Evolutionary conservation across 768 basidiomycete species (phyloP).

Genomic region (Daedaleopsis nitida): DNA sequence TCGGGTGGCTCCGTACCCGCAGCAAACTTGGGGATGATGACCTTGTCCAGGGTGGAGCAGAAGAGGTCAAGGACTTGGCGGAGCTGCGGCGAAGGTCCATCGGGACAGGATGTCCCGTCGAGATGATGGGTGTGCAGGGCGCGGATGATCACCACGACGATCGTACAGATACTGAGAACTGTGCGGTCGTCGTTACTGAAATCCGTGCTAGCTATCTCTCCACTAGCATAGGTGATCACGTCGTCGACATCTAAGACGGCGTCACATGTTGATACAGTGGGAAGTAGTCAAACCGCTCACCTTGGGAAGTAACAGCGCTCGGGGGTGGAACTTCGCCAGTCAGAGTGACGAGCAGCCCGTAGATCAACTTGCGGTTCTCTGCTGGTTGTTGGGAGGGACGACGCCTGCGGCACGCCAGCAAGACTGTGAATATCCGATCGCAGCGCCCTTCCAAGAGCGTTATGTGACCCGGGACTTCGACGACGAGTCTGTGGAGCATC

Average conservation of each 20-base stretch:
- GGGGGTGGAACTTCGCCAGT: background rate
- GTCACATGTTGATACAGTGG: background rate
- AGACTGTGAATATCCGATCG: background rate
- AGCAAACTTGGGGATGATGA: background rate
- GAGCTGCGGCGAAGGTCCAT: background rate
- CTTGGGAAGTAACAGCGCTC: background rate
- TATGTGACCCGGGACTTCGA: background rate
- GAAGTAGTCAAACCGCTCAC: background rate
- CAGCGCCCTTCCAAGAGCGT: background rate
- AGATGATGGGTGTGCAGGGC: background rate
- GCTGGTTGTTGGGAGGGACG: background rate
- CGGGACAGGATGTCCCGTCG: background rate
- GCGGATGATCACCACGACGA: background rate
- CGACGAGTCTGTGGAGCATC: background rate
- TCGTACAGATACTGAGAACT: background rate
- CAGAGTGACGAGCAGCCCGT: background rate
- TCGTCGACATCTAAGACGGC: background rate
- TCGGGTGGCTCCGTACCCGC: background rate
- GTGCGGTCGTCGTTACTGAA: background rate
- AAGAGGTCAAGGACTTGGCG: background rate
- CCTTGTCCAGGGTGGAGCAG: background rate
- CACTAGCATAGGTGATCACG: background rate
- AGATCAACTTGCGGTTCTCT: background rate
- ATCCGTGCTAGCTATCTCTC: background rate
- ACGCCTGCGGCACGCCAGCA: background rate